Base-by-base conservation (phyloP, 2,329 filamentous ascomycete genomes). In the Incumbomyces delicatus region DNA sequence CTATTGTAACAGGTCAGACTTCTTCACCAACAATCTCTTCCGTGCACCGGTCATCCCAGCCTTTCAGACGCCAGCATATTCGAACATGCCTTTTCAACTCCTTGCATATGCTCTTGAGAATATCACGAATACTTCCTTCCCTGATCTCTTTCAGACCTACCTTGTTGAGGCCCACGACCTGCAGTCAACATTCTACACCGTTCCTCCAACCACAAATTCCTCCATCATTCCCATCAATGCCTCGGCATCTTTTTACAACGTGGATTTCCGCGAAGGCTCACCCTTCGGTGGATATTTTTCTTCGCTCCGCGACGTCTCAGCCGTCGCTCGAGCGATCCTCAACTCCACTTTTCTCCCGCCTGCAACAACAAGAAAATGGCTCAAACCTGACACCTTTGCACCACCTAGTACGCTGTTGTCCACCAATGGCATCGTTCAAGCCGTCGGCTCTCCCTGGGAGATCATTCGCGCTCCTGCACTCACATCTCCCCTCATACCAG, bases 391-490 rank as follows among this genome's bases (percentile, higher is more conserved):
- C 0, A 61, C 68, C 3, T 65, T 67, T 29, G 53, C 33, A 27
- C 37, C 44, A 16, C 16, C 44, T 11, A 22, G 40, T 31, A n/a
- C 40, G 14, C 12, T 22, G 11, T 13, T 27, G 14, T 16, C 22
- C 31, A 27, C 22, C 30, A 18, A 13, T 13, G 35, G 35, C 18
- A 27, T 66, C 1, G 50, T 57, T 33, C 62, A 65, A 10, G 61
- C 63, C 1, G 59, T 71, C 1, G 66, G 68, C 6, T 63, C 64
- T 22, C 71, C 71, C 1, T 73, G 70, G 70, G 70, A 70, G 12
- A 63, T 72, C 34, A 41, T 51, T 14, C 53, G 52, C 8, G 33
- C 35, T 10, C 44, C 34, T 20, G 20, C 14, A 8, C 43, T 32
- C 3, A 30, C 34, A 14, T 38, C 36, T 18, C 13, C 36, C 12